These are phyloP conservation scores for Boletus subparvulus DNA, from an alignment of 768 basidiomycete genomes.

Conservation along the genomic window DNA sequence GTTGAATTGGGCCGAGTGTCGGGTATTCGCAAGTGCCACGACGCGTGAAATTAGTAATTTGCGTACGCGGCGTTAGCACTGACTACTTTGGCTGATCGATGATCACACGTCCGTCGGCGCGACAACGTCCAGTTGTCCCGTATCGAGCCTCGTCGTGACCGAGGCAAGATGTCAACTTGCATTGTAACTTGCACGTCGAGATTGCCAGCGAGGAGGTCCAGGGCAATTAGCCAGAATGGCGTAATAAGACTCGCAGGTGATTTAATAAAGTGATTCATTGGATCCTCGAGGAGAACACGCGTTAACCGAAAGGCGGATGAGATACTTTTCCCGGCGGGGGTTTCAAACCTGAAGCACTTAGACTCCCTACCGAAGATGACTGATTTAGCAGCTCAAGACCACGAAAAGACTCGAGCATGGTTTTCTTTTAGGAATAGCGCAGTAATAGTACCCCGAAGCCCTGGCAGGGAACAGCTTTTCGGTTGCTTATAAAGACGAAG, in stretches of 20 bases:
- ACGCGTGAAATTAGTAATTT: slow-evolving; percentile 1
- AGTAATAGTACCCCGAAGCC: background rate
- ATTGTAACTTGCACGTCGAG: background rate
- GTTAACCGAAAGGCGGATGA: slow-evolving; percentile 13
- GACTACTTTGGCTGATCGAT: background rate
- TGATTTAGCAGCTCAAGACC: background rate
- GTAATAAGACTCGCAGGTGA: slow-evolving; percentile 20
- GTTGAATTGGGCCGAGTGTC: slow-evolving; percentile 1
- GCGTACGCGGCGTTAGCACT: background rate
- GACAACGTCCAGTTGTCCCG: background rate
- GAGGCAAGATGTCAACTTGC: background rate
- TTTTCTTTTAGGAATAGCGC: background rate
- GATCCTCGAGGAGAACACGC: slow-evolving; percentile 26
- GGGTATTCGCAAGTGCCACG: slow-evolving; percentile 3
- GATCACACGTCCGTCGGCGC: background rate
- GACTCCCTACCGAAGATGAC: background rate
- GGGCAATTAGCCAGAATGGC: slow-evolving; percentile 8
- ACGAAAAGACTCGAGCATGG: background rate
- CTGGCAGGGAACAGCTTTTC: no score
- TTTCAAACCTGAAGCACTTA: background rate
- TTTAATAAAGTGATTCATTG: slow-evolving; percentile 13
- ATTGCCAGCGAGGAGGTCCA: background rate
- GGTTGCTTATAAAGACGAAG: background rate
- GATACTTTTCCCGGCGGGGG: background rate
- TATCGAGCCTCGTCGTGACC: background rate